Conservation (phyloP, 2,329 filamentous ascomycete species). For the Alternaria solani region DNA sequence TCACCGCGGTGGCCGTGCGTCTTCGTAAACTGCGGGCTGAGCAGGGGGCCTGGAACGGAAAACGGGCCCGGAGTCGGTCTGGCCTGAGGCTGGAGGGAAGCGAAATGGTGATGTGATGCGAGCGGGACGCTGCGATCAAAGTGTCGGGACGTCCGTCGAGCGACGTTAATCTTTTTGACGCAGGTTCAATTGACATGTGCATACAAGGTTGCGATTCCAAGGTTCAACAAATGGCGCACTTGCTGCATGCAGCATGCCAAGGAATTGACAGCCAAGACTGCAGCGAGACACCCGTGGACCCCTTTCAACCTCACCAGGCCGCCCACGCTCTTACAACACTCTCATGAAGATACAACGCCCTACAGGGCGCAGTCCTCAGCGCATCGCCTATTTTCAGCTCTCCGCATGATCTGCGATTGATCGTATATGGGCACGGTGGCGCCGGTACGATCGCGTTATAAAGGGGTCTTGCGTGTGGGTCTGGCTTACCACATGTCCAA, state of each 20-base stretch:
- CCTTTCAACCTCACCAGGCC: slow-evolving; percentile 5
- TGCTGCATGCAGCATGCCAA: neutral
- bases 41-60: slow-evolving; percentile 15
- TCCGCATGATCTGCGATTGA: neutral
- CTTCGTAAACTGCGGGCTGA: slow-evolving; percentile 10
- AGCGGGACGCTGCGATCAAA: neutral
- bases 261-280: neutral
- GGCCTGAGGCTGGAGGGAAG: slow-evolving; percentile 2
- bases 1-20: slow-evolving; percentile 6
- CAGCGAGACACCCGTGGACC: neutral
- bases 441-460: neutral
- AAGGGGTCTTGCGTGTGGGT: neutral
- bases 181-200: neutral
- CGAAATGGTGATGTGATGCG: slow-evolving; percentile 4
- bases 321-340: neutral
- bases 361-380: neutral
- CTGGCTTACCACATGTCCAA: neutral
- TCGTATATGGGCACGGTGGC: neutral
- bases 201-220: neutral
- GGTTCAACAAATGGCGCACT: neutral
- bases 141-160: neutral
- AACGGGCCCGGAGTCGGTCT: slow-evolving; percentile 6
- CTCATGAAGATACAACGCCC: slow-evolving; percentile 8
- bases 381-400: neutral
- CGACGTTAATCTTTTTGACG: neutral